These are phyloP conservation scores for Orbilia blumenaviensis DNA, from an alignment of 2,329 filamentous ascomycete genomes.

Conservation along the genomic window DNA sequence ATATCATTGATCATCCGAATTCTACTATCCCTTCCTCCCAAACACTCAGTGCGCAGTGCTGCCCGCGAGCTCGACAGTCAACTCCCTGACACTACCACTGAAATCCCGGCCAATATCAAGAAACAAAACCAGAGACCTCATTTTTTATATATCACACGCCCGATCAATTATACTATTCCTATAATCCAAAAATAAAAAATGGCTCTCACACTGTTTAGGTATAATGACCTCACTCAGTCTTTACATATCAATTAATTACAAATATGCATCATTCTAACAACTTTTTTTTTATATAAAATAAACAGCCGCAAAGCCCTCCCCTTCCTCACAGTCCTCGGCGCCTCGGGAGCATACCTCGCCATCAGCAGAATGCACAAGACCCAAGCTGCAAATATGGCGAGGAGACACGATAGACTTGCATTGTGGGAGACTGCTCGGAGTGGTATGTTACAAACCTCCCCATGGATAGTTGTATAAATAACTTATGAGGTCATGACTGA, in stretches of 20 bases:
- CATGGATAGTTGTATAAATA: no score
- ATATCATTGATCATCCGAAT: no score
- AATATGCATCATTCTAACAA: background rate
- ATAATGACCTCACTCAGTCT: background rate
- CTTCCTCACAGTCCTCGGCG: constrained; percentile 44
- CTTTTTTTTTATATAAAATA: background rate
- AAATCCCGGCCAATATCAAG: no score
- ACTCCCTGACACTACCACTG: no score
- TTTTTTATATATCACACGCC: background rate
- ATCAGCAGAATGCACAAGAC: constrained; percentile 37
- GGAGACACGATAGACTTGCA: constrained; percentile 35
- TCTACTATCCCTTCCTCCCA: no score
- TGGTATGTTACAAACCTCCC: constrained; percentile 48
- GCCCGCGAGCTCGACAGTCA: no score
- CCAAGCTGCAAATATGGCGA: constrained; percentile 16
- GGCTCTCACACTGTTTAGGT: constrained; percentile 51
- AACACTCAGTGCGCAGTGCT: no score
- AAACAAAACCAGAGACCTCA: no score
- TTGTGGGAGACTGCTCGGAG: constrained; percentile 50
- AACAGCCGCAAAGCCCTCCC: constrained; percentile 48
- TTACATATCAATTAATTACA: background rate
- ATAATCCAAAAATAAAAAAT: constrained; percentile 4
- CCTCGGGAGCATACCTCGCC: constrained; percentile 47
- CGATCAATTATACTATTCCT: background rate
- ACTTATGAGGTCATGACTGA: no score